These are phyloP conservation scores for Corymbia maculata DNA, from an alignment of 345 rosid genomes.

Conservation along the genomic window DNA sequence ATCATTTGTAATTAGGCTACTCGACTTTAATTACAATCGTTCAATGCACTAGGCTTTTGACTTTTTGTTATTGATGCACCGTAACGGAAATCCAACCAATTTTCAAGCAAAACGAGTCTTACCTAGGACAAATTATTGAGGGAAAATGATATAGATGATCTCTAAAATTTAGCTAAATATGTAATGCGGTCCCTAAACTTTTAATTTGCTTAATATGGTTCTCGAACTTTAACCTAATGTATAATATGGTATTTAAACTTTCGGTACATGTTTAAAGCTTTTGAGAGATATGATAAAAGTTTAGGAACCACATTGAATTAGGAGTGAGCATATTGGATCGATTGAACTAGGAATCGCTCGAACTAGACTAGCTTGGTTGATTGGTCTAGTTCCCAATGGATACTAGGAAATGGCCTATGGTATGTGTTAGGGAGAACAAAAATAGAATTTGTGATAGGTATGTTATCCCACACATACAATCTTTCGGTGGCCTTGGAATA, in stretches of 20 bases:
- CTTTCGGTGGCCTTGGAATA: too few relatives aligned
- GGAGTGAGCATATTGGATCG: too few relatives aligned
- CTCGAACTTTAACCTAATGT: too few relatives aligned
- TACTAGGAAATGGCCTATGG: too few relatives aligned
- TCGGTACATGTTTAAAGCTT: too few relatives aligned
- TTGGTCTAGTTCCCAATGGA: too few relatives aligned
- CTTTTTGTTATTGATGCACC: neutral
- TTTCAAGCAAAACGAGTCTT: neutral
- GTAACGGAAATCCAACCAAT: neutral
- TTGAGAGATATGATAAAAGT: neutral
- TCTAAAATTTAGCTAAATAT: neutral
- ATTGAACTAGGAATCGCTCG: too few relatives aligned
- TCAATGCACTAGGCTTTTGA: fast-evolving
- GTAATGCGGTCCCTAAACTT: fast-evolving
- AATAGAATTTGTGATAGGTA: too few relatives aligned
- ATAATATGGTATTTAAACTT: too few relatives aligned
- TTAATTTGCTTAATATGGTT: fast-evolving
- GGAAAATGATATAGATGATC: neutral
- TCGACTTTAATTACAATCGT: neutral
- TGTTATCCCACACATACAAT: too few relatives aligned
- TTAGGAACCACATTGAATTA: fast-evolving
- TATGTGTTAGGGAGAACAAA: too few relatives aligned
- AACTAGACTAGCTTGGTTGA: too few relatives aligned
- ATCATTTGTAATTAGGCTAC: neutral
- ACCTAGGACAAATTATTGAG: neutral